Percentiles rank a stretch among this genome's conserved stretches.
phyloP scores from a whole-genome alignment of 345 rosid genomes.

The Reutealis trisperma region DNA sequence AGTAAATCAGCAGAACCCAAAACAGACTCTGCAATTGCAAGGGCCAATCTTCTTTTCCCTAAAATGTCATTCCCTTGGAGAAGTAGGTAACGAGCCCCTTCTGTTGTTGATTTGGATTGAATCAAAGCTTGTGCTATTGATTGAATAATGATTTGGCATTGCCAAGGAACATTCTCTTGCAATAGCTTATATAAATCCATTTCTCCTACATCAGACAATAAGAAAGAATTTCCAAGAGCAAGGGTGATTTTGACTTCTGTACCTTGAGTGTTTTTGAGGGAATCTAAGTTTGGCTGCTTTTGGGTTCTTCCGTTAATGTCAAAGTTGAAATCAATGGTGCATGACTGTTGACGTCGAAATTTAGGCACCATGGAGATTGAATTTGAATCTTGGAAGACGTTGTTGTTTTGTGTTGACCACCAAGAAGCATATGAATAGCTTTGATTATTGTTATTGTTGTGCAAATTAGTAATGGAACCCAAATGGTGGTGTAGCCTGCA shows the following conservation, averaged over 20 bases:
- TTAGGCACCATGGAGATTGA: conserved; percentile 58
- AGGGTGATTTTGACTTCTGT: conserved; percentile 74
- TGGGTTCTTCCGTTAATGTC: conserved; percentile 34
- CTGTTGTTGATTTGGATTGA: conserved; percentile 31
- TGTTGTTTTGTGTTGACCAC: conserved; percentile 50
- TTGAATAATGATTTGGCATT: conserved; percentile 47
- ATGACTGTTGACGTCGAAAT: conserved; percentile 67
- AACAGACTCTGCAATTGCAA: conserved; percentile 55
- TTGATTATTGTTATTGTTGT: conserved; percentile 28
- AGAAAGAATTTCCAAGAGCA: conserved; percentile 60
- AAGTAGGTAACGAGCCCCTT: conserved; percentile 54
- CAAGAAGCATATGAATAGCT: conserved; percentile 38
- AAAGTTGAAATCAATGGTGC: conserved; percentile 63
- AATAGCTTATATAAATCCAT: conserved; percentile 42
- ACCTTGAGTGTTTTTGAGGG: conserved; percentile 54
- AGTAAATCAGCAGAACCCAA: conserved; percentile 55
- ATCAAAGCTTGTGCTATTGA: conserved; percentile 51
- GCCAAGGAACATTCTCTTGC: conserved; percentile 76
- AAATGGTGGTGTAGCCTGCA: conserved; percentile 55
- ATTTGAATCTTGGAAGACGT: conserved; percentile 46
- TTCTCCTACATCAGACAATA: conserved; percentile 38
- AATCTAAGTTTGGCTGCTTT: conserved; percentile 57
- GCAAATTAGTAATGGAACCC: conserved; percentile 10
- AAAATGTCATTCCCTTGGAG: conserved; percentile 65
- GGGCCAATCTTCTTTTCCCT: conserved; percentile 77